These are phyloP conservation scores for Aureobasidium melanogenum DNA, from an alignment of 2,329 filamentous ascomycete genomes.

Conservation along the genomic window DNA sequence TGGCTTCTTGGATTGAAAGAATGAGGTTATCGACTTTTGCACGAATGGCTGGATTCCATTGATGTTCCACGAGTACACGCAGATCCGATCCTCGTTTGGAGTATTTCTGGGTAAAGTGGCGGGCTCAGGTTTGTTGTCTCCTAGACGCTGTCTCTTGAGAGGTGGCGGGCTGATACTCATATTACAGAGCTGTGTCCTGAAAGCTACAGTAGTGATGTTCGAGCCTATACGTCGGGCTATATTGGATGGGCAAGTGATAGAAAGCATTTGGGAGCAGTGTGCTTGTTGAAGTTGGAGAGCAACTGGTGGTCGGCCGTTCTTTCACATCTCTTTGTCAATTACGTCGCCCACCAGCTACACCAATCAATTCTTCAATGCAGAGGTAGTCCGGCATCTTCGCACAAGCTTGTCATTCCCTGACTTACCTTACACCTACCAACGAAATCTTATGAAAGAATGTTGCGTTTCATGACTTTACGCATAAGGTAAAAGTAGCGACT, in stretches of 20 bases:
- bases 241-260: background rate
- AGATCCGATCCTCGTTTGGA: conserved; percentile 16
- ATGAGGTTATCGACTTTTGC: conserved; percentile 32
- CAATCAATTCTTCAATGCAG: background rate
- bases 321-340: background rate
- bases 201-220: background rate
- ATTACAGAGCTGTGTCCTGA: background rate
- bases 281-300: background rate
- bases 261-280: background rate
- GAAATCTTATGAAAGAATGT: background rate
- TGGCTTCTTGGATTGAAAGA: conserved; percentile 22
- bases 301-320: background rate
- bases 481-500: background rate
- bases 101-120: background rate
- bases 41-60: conserved; percentile 39
- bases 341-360: background rate
- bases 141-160: conserved; percentile 19
- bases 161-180: conserved; percentile 24
- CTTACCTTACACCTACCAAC: too few relatives aligned
- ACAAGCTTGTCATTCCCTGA: background rate
- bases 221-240: background rate
- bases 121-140: background rate
- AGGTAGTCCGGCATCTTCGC: background rate
- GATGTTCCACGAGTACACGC: conserved; percentile 41
- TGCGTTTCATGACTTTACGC: background rate